Conservation (phyloP, 2,329 filamentous ascomycete genomes). For the Colletotrichum lindemuthianum region DNA sequence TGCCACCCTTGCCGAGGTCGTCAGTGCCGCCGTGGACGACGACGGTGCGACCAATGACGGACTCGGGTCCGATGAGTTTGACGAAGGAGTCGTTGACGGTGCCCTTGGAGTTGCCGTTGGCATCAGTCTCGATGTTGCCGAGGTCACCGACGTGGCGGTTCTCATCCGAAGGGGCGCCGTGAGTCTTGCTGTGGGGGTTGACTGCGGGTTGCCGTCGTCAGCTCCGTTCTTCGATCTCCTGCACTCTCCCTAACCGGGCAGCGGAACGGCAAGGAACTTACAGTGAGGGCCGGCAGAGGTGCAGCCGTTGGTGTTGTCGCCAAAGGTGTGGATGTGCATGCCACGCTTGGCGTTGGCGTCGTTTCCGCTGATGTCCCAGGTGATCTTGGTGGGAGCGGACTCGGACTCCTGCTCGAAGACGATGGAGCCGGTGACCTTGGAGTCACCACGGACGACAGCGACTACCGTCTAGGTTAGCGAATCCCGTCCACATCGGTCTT, state of each 20-base stretch:
- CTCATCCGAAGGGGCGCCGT: conserved; percentile 86
- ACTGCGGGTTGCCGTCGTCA: conserved; percentile 62
- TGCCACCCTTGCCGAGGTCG: conserved; percentile 91
- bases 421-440: conserved; percentile 92
- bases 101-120: conserved; percentile 88
- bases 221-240: not conserved
- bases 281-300: conserved; percentile 98
- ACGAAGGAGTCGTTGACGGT: conserved; percentile 81
- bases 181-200: conserved; percentile 93
- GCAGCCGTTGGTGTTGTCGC: conserved; percentile 99
- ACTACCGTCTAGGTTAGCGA: conserved; percentile 63
- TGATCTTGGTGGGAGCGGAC: conserved; percentile 82
- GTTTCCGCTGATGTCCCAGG: conserved; percentile 92
- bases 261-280: conserved; percentile 57
- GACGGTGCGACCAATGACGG: conserved; percentile 93
- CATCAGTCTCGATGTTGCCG: conserved; percentile 97
- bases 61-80: conserved; percentile 96
- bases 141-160: conserved; percentile 96
- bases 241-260: not conserved
- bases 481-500: conserved; percentile 40
- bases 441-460: conserved; percentile 97
- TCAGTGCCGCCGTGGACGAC: conserved; percentile 96
- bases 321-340: conserved; percentile 98
- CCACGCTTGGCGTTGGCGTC: conserved; percentile 96
- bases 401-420: conserved; percentile 94